Base-by-base conservation (phyloP, 345 rosid genomes). In the Eucalyptus regnans region DNA sequence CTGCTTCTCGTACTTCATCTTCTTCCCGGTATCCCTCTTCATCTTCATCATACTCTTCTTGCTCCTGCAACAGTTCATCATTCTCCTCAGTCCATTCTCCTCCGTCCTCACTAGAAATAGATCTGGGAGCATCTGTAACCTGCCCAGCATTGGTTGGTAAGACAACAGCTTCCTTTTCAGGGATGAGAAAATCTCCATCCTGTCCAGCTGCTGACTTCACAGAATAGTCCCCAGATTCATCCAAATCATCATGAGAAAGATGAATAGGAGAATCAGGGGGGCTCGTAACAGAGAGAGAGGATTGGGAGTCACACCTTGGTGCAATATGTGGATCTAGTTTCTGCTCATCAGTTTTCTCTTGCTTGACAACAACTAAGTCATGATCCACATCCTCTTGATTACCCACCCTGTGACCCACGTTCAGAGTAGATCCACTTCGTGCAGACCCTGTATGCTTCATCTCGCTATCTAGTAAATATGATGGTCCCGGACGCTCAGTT, bases 181-280 rank as follows among this genome's bases (percentile, higher is more conserved):
- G 87, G 66, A 93, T 89, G 79, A 81, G 52, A 87, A 87, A 90
- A 89, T 93, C 93, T 91, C 93, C 93, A 87, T 87, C 91, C 92
- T 94, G 93, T 90, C 89, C 92, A 91, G 92, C 81, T 46, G 92
- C 89, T 87, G 95, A 92, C 91, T 92, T 88, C 79, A 89, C 89
- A 46, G 93, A 56, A 91, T 94, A 96, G 90, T 94, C 97, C 84
- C 94, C 96, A 84, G 95, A 93, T 84, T 96, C 99, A 90, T 98
- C 99, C 96, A 97, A 91, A 88, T 96, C 98, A 94, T 98, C 99
- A 90, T 98, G 97, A 88, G 99, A 98, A 87, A 98, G 94, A 92
- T 94, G 97, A 89, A 93, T 91, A 0, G 99, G 99, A 90, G 99
- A 97, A 92, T 92, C 95, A 89, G 99, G 99, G 14, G 99, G 96